phyloP scores from a whole-genome alignment of 345 rosid species.

The Acer yangbiense region DNA sequence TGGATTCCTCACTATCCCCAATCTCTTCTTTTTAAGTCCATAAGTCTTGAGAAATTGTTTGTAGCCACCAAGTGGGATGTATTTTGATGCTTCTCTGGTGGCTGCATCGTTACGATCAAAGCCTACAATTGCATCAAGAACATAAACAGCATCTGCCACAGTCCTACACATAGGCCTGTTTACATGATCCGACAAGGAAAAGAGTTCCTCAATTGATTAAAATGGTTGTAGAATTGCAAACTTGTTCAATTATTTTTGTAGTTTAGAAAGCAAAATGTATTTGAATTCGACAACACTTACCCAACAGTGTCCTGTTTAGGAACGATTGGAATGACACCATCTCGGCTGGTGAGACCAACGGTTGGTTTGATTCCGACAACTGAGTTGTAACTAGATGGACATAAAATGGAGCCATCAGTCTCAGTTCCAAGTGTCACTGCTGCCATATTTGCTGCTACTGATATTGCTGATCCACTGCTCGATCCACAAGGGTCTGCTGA shows the following conservation, averaged over 20 bases:
- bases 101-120: slow-evolving; percentile 53
- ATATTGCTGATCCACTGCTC: slow-evolving; percentile 27
- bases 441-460: slow-evolving; percentile 36
- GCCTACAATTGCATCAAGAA: slow-evolving; percentile 63
- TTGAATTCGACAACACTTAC: not conserved
- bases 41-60: slow-evolving; percentile 42
- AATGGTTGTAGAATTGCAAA: no score
- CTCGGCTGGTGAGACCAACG: slow-evolving; percentile 32
- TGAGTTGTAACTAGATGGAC: slow-evolving; percentile 28
- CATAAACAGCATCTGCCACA: slow-evolving; percentile 58
- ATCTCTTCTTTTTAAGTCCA: slow-evolving; percentile 34
- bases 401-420: slow-evolving; percentile 25
- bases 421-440: slow-evolving; percentile 30
- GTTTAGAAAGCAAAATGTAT: no score
- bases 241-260: no score
- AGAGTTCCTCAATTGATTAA: slow-evolving; percentile 14
- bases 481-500: slow-evolving; percentile 28
- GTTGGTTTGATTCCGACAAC: slow-evolving; percentile 36
- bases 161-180: slow-evolving; percentile 63
- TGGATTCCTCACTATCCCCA: slow-evolving; percentile 31
- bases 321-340: slow-evolving; percentile 27
- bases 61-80: slow-evolving; percentile 64
- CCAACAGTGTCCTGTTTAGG: slow-evolving; percentile 36
- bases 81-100: slow-evolving; percentile 39
- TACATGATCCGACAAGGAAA: not conserved